Evolutionary conservation across 208 protist species (phyloP).

Genomic region (Jaenimonas drosophilae): DNA sequence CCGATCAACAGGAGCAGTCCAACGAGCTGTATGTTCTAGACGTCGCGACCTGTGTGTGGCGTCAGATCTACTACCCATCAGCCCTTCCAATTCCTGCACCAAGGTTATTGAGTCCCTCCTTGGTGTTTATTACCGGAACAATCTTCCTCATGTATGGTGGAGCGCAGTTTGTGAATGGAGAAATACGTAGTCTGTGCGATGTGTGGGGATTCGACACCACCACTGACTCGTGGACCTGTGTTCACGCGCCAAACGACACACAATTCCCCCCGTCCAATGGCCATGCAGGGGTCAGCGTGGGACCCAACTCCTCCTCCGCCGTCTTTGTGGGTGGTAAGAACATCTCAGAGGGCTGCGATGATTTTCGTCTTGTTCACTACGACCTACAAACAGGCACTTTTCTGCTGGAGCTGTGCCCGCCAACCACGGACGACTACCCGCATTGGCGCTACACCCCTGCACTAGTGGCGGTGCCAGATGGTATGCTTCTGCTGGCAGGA

Average conservation of each 20-base stretch:
- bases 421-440: slow-evolving; percentile 17
- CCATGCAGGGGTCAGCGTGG: slow-evolving; percentile 9
- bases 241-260: too few relatives aligned
- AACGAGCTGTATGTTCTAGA: slow-evolving; percentile 32
- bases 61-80: slow-evolving; percentile 1
- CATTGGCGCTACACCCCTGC: slow-evolving; percentile 68
- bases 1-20: slow-evolving; percentile 30
- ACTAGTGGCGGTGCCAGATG: slow-evolving; percentile 16
- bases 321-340: slow-evolving; percentile 67
- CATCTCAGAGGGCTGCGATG: slow-evolving; percentile 37
- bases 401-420: too few relatives aligned
- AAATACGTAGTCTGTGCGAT: slow-evolving; percentile 35
- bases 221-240: too few relatives aligned
- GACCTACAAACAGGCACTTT: too few relatives aligned
- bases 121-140: slow-evolving; percentile 23
- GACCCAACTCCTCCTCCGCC: not conserved
- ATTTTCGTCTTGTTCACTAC: too few relatives aligned
- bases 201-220: slow-evolving; percentile 24
- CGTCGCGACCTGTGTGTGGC: slow-evolving; percentile 27
- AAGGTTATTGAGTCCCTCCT: slow-evolving; percentile 31
- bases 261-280: too few relatives aligned
- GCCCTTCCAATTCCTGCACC: slow-evolving; percentile 16
- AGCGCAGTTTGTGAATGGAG: slow-evolving; percentile 40
- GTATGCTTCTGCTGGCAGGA: slow-evolving; percentile 44
- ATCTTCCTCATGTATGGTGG: slow-evolving; percentile 52